These are phyloP conservation scores for Chaetothyriales sp. DNA, from an alignment of 2,329 filamentous ascomycete species.

Conservation along the genomic window DNA sequence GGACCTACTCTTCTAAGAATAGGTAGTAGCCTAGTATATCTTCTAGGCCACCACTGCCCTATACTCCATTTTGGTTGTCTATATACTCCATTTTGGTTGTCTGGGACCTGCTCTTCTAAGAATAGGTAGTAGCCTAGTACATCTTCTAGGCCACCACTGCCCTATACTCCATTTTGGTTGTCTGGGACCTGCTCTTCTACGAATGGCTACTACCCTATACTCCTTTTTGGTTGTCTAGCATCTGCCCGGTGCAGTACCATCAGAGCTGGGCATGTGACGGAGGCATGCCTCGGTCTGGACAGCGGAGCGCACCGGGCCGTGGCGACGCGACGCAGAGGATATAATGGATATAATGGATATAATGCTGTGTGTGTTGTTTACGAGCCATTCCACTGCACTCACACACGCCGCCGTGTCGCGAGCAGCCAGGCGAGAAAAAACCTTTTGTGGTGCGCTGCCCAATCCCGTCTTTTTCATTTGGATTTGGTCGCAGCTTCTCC, in stretches of 20 bases:
- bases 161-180: constrained; percentile 57
- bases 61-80: constrained; percentile 58
- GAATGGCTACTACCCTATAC: too few species aligned
- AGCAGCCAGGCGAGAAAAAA: background rate
- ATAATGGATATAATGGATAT: background rate
- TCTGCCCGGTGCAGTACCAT: too few species aligned
- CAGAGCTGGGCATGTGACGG: background rate
- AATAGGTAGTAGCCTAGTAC: too few species aligned
- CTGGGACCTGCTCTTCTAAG: constrained; percentile 68
- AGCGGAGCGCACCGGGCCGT: background rate
- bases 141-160: constrained; percentile 71
- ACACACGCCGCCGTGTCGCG: too few species aligned
- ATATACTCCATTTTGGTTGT: too few species aligned
- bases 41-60: constrained; percentile 69
- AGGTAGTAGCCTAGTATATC: too few species aligned
- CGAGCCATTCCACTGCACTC: background rate
- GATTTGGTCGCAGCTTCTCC: background rate
- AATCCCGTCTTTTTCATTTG: background rate
- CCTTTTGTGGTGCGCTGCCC: background rate
- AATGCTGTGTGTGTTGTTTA: background rate
- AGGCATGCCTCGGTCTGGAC: background rate
- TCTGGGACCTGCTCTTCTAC: constrained; percentile 70
- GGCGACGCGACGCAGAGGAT: background rate
- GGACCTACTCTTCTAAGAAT: too few species aligned
- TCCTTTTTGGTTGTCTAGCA: too few species aligned